phyloP scores from a whole-genome alignment of 176 grass and related monocot genomes.

The Lolium rigidum region DNA sequence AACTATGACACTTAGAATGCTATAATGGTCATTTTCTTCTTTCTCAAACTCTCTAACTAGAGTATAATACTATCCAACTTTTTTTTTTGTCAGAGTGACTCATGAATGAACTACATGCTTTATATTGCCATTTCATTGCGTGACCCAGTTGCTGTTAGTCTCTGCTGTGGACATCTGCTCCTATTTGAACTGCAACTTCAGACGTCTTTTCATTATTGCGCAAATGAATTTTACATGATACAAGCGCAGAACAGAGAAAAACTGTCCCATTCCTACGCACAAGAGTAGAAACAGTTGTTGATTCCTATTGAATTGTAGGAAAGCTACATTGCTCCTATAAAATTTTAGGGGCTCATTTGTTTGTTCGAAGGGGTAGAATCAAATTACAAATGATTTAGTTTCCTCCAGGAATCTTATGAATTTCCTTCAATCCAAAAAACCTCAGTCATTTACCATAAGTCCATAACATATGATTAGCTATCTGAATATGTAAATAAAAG shows the following conservation, averaged over 20 bases:
- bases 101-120: conserved; percentile 7
- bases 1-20: neutral
- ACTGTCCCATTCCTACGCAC: neutral
- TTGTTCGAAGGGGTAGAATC: neutral
- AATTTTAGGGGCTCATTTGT: conserved; percentile 15
- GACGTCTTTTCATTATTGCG: neutral
- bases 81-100: neutral
- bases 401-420: neutral
- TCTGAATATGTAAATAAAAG: neutral
- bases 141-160: neutral
- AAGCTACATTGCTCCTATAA: neutral
- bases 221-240: neutral
- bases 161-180: conserved; percentile 12
- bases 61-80: neutral
- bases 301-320: neutral
- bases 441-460: neutral
- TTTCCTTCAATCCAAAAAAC: neutral
- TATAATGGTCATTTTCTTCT: neutral
- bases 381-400: conserved; percentile 18
- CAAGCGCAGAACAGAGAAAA: neutral
- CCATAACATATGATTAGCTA: neutral
- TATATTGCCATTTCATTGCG: neutral
- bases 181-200: neutral
- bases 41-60: neutral
- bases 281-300: neutral